Conservation (phyloP, 108 stramenopile genomes). For the Parietichytrium sp. region DNA sequence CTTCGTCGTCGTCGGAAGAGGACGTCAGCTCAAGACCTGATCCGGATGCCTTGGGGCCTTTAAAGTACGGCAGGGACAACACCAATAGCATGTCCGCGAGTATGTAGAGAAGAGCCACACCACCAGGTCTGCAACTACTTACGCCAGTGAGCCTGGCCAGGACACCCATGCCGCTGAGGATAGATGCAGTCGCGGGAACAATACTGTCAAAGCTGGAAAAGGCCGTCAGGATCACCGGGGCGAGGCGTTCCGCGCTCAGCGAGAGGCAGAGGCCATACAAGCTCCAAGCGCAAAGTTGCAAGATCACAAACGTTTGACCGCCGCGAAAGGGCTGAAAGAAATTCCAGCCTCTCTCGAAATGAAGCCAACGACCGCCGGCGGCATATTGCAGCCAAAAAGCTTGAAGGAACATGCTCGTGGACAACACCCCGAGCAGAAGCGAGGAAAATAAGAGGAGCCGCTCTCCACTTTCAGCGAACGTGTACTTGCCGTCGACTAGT, state of each 20-base stretch:
- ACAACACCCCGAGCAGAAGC: background rate
- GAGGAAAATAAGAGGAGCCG: too few species aligned
- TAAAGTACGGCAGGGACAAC: background rate
- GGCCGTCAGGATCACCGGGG: background rate
- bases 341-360: background rate
- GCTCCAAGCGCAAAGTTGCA: background rate
- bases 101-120: background rate
- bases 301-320: background rate
- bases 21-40: too few species aligned
- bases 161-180: background rate
- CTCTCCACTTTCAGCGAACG: too few species aligned
- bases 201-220: background rate
- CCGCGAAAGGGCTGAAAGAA: slow-evolving; percentile 31
- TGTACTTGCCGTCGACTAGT: too few species aligned
- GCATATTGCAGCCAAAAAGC: slow-evolving; percentile 21
- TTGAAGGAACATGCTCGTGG: background rate
- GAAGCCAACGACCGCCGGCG: slow-evolving; percentile 22
- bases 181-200: background rate
- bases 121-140: background rate
- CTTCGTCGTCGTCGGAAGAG: too few species aligned
- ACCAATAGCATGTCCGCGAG: background rate
- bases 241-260: background rate
- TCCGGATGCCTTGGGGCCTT: too few species aligned
- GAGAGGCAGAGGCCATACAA: slow-evolving; percentile 17
- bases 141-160: background rate